Percentiles rank a stretch among this genome's conserved stretches.
These are phyloP conservation scores for Tolypocladium album DNA, from an alignment of 2,329 filamentous ascomycete genomes.

Conservation along the genomic window DNA sequence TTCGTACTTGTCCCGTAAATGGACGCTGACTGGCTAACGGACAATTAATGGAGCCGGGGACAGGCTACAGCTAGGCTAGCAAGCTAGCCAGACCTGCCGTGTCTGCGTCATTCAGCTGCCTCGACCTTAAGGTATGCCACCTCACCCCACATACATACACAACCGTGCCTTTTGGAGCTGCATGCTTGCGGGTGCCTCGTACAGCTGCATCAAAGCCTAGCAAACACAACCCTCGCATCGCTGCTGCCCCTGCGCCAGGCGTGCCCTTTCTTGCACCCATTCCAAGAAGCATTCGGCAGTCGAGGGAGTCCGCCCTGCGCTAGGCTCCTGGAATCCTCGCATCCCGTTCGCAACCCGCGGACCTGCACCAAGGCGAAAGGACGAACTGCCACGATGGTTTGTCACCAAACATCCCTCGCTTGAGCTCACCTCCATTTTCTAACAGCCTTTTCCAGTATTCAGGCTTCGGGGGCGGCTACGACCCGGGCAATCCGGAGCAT, in stretches of 20 bases:
- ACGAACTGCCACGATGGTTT: neutral
- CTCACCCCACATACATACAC: neutral
- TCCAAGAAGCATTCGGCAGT: neutral
- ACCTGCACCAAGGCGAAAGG: neutral
- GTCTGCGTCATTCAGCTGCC: neutral
- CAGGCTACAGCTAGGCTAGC: neutral
- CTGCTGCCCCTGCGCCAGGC: neutral
- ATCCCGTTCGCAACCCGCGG: neutral
- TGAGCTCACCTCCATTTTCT: neutral
- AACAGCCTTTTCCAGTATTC: slow-evolving; percentile 16
- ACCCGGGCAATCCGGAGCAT: slow-evolving; percentile 35
- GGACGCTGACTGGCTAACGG: neutral
- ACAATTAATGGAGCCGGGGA: neutral
- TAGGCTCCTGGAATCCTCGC: neutral
- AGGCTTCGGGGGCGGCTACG: slow-evolving; percentile 30
- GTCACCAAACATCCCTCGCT: neutral
- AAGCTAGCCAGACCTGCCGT: neutral
- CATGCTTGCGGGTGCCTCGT: neutral
- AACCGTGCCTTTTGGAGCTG: neutral
- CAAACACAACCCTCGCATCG: neutral
- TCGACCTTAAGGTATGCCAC: neutral
- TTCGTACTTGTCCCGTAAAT: neutral
- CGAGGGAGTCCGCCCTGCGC: neutral
- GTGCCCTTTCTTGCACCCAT: neutral
- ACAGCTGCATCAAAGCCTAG: neutral